Conservation (phyloP, 208 protist genomes). For the Leishmania lainsoni region DNA sequence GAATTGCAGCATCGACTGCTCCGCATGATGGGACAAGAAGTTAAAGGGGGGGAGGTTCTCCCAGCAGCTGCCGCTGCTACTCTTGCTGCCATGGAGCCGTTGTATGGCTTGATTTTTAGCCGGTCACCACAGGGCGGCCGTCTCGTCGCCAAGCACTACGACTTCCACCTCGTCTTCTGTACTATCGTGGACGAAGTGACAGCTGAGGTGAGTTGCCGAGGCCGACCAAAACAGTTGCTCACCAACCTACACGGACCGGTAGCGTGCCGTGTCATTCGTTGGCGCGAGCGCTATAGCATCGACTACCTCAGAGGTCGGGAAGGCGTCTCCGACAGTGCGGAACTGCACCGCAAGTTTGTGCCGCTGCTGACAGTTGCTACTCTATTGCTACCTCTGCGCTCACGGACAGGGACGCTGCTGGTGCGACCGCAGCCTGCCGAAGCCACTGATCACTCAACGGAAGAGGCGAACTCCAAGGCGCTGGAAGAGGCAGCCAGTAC, state of each 20-base stretch:
- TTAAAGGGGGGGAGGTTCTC: background rate
- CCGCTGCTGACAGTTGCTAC: slow-evolving; percentile 79
- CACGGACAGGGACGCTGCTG: slow-evolving; percentile 14
- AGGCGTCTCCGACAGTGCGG: slow-evolving; percentile 34
- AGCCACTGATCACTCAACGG: background rate
- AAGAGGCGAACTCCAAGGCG: slow-evolving; percentile 1
- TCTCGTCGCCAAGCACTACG: slow-evolving; percentile 46
- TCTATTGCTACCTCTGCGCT: slow-evolving; percentile 60
- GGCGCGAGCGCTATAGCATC: slow-evolving; percentile 51
- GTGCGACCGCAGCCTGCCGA: background rate
- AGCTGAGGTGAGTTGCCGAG: slow-evolving; percentile 22
- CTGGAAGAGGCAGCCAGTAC: background rate
- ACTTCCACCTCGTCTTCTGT: slow-evolving; percentile 38
- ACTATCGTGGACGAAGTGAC: slow-evolving; percentile 40
- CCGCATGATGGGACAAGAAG: background rate
- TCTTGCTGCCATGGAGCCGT: background rate
- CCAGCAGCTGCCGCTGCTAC: background rate
- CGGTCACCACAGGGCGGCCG: slow-evolving; percentile 47
- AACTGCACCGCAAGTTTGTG: slow-evolving; percentile 46
- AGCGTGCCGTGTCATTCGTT: slow-evolving; percentile 56
- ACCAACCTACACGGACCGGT: slow-evolving; percentile 62
- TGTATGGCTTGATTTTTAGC: slow-evolving; percentile 41
- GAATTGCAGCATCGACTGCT: slow-evolving; percentile 18
- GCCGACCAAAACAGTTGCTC: slow-evolving; percentile 34
- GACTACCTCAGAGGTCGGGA: slow-evolving; percentile 68